phyloP scores from a whole-genome alignment of 441 rosid species.

The Gossypium davidsonii region DNA sequence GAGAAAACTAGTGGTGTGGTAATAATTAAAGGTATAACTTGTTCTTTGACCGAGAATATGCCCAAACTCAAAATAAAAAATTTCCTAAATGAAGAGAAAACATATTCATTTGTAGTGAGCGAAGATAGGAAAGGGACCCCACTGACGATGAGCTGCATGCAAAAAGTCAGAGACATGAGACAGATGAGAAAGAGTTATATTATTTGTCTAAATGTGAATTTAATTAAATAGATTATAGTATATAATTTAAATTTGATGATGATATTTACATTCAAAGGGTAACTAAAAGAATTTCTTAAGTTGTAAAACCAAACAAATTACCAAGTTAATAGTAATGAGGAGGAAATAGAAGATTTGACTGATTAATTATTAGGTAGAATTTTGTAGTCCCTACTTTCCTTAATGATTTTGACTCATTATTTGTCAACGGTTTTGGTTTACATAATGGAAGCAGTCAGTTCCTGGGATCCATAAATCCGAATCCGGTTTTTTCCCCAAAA shows the following conservation, averaged over 20 bases:
- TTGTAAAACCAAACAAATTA: no score
- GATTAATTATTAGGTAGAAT: background rate
- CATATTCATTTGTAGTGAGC: background rate
- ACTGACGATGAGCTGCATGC: constrained; percentile 10
- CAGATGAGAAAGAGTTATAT: background rate
- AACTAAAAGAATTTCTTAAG: no score
- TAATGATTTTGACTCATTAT: constrained; percentile 7
- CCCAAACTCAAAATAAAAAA: background rate
- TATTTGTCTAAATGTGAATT: background rate
- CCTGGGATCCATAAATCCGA: background rate
- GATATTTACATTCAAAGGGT: no score
- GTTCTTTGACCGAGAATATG: background rate
- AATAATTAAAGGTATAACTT: background rate
- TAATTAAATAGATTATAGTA: no score
- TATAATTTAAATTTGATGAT: no score
- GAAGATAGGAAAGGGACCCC: constrained; percentile 6
- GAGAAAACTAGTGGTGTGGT: background rate
- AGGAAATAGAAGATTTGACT: background rate
- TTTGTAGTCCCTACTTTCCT: background rate
- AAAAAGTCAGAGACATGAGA: constrained; percentile 6
- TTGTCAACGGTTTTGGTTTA: constrained; percentile 3
- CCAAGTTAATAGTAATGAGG: background rate
- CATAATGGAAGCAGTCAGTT: constrained; percentile 3
- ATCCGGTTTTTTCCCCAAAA: background rate
- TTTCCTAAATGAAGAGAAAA: background rate